Evolutionary conservation across 768 basidiomycete species (phyloP).

Genomic region (Termitomyces sp.): DNA sequence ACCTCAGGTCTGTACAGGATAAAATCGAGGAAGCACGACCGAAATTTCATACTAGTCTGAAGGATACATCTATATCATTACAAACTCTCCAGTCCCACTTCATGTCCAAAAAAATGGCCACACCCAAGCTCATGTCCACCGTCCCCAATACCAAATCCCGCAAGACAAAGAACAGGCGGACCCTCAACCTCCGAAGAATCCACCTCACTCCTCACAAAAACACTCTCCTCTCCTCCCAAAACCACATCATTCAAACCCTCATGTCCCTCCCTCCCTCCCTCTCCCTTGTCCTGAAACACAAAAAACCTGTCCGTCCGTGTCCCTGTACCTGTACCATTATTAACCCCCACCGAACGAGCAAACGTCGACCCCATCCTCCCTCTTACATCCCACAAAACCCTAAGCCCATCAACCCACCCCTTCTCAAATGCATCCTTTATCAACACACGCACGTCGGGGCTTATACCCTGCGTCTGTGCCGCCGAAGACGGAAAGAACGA

Average conservation of each 20-base stretch:
- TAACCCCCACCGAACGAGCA: no score
- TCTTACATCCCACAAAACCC: constrained; percentile 44
- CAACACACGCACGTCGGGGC: not conserved
- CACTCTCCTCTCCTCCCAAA: constrained; percentile 18
- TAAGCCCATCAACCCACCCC: constrained; percentile 61
- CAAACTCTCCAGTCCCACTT: constrained; percentile 25
- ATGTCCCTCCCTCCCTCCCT: constrained; percentile 23
- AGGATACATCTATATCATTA: not conserved
- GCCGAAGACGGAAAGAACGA: constrained; percentile 27
- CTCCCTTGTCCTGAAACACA: constrained; percentile 6
- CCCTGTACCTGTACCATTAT: no score
- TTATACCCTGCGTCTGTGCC: constrained; percentile 18
- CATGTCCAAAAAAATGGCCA: constrained; percentile 33
- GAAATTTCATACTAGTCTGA: no score
- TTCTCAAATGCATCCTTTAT: constrained; percentile 49
- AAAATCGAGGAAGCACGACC: no score
- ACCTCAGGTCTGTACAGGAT: no score
- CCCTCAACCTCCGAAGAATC: not conserved
- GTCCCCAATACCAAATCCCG: constrained; percentile 20
- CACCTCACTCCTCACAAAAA: constrained; percentile 20
- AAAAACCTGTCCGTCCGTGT: no score
- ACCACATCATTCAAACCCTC: constrained; percentile 32
- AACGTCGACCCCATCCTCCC: constrained; percentile 39
- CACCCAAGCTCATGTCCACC: constrained; percentile 31
- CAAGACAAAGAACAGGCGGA: constrained; percentile 37